These are phyloP conservation scores for Cymbidium sinense DNA, from an alignment of 106 monocot genomes.

Conservation along the genomic window DNA sequence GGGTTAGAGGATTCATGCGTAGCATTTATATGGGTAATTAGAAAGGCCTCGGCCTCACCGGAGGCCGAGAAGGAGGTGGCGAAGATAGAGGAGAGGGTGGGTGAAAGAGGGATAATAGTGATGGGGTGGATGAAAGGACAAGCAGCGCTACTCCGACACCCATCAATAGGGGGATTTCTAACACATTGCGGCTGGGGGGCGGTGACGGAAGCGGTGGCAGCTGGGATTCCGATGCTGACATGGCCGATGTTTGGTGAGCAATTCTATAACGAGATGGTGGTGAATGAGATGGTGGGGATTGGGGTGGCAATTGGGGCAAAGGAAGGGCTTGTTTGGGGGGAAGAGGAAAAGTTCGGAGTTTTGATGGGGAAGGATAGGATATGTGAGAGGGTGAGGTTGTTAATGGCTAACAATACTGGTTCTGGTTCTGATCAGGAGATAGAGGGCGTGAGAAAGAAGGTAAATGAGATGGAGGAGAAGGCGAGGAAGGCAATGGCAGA, in stretches of 20 bases:
- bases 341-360: conserved; percentile 18
- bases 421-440: background rate
- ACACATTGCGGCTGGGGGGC: conserved; percentile 51
- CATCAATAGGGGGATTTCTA: conserved; percentile 30
- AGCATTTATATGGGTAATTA: conserved; percentile 32
- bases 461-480: conserved; percentile 6
- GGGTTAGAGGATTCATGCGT: conserved; percentile 28
- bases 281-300: conserved; percentile 14
- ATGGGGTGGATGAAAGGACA: conserved; percentile 31
- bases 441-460: conserved; percentile 16
- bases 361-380: conserved; percentile 22
- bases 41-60: background rate
- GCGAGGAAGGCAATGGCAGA: background rate
- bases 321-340: conserved; percentile 23
- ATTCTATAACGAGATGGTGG: conserved; percentile 41
- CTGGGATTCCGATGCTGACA: conserved; percentile 29
- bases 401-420: conserved; percentile 5
- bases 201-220: conserved; percentile 31
- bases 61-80: too few relatives aligned
- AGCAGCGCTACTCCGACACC: conserved; percentile 17
- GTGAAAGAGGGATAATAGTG: conserved; percentile 13
- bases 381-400: conserved; percentile 17
- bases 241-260: conserved; percentile 46
- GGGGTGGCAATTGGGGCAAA: conserved; percentile 23
- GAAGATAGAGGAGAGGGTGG: background rate